Conservation (phyloP, 805 yeast genomes). For the Millerozyma miso region DNA sequence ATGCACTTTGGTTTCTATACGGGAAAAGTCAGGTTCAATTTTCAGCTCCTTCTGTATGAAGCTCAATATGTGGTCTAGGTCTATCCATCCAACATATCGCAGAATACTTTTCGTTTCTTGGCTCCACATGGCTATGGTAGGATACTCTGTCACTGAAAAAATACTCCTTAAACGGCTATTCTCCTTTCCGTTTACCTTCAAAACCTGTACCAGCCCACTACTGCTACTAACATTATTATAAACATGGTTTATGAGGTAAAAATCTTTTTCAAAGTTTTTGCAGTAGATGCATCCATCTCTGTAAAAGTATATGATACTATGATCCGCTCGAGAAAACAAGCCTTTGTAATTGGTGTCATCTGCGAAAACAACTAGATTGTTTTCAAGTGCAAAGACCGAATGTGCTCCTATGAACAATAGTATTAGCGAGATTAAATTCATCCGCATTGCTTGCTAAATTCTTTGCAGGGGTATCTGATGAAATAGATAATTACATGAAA, state of each 20-base stretch:
- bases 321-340: conserved; percentile 18
- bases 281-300: conserved; percentile 36
- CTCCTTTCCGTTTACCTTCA: conserved; percentile 25
- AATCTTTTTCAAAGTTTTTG: conserved; percentile 26
- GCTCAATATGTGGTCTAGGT: conserved; percentile 15
- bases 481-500: neutral
- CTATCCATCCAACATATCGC: conserved; percentile 28
- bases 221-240: conserved; percentile 37
- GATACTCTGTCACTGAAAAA: conserved; percentile 43
- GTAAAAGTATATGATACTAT: conserved; percentile 45
- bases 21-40: conserved; percentile 17
- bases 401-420: neutral
- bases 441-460: neutral
- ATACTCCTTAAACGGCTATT: conserved; percentile 30
- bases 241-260: conserved; percentile 37
- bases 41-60: conserved; percentile 17
- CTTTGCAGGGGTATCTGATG: neutral
- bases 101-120: conserved; percentile 37
- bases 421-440: neutral
- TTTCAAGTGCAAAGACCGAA: neutral
- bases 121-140: conserved; percentile 45
- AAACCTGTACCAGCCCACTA: conserved; percentile 30
- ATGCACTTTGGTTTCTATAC: conserved; percentile 15
- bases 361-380: neutral
- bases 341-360: neutral